phyloP scores from a whole-genome alignment of 2,329 filamentous ascomycete species.

The Neonectria punicea region DNA sequence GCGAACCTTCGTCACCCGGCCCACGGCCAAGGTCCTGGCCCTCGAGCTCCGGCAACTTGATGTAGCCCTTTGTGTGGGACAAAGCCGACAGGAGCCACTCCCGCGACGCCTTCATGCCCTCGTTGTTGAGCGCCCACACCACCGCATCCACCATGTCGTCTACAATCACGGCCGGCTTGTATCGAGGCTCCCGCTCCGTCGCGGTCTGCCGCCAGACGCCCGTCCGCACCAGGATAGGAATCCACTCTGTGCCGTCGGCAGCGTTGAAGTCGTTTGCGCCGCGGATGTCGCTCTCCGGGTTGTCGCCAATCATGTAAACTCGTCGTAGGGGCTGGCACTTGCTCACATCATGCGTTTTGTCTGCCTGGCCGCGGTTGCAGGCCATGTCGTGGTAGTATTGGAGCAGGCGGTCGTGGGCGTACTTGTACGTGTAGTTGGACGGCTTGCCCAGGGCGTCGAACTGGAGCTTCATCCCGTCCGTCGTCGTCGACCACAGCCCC shows the following conservation, averaged over 20 bases:
- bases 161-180: constrained; percentile 72
- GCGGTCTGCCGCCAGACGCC: constrained; percentile 72
- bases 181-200: constrained; percentile 61
- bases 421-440: constrained; percentile 79
- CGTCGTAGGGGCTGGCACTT: constrained; percentile 66
- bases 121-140: constrained; percentile 75
- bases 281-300: constrained; percentile 88
- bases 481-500: constrained; percentile 81
- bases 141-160: constrained; percentile 83
- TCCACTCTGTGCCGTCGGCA: constrained; percentile 76
- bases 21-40: constrained; percentile 6
- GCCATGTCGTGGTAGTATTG: constrained; percentile 50
- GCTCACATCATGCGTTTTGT: constrained; percentile 24
- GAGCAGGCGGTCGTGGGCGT: constrained; percentile 79
- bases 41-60: constrained; percentile 40
- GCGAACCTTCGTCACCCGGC: constrained; percentile 7
- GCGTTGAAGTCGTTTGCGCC: constrained; percentile 84
- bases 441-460: constrained; percentile 87
- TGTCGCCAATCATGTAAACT: constrained; percentile 96
- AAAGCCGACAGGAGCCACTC: constrained; percentile 45
- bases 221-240: constrained; percentile 80
- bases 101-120: constrained; percentile 54
- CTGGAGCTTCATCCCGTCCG: constrained; percentile 68
- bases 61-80: constrained; percentile 42
- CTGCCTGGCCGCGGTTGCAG: constrained; percentile 24